Evolutionary conservation across 441 rosid genomes (phyloP), one percentile per base, ranked within the genome.

Genomic region (Rhodomyrtus psidioides): DNA sequence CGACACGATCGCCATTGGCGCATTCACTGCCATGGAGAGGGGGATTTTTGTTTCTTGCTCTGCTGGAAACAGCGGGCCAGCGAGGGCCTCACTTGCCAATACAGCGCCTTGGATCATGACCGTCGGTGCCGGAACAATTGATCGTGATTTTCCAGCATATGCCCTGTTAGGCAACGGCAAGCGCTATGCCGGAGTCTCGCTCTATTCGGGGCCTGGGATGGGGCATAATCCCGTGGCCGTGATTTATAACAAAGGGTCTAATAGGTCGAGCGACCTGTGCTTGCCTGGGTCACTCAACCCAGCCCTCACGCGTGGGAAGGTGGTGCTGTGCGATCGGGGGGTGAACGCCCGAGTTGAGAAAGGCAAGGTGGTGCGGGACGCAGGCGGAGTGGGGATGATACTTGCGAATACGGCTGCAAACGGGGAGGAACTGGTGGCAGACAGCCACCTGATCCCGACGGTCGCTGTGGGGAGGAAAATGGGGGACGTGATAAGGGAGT

Each of bases 41-140:
- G 99, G 99, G 42, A 93, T 96, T 53, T 90, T 95, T 55, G 97
- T 96, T 34, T 92, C 97, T 34, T 94, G 96, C 83, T 94, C 97
- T 0, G 98, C 99, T 15, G 99, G 99, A 1, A 96, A 96, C 85
- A 90, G 95, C 75, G 99, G 99, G 30, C 98, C 99, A 1, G 53
- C 82, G 0, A 85, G 85, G 87, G 93, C 95, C 6, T 89, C 95
- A 0, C 85, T 96, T 24, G 96, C 97, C 7, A 96, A 96, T 83
- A 96, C 93, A 81, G 98, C 99, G 12, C 99, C 99, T 1, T 96
- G 99, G 99, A 95, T 95, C 57, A 92, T 94, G 97, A 96, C 98
- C 1, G 98, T 96, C 6, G 99, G 99, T 12, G 99, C 99, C 9
- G 98, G 98, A 9, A 95, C 98, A 2, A 83, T 96, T 46, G 99